These are phyloP conservation scores for Monilinia fructigena DNA, from an alignment of 2,329 filamentous ascomycete genomes.

Conservation along the genomic window DNA sequence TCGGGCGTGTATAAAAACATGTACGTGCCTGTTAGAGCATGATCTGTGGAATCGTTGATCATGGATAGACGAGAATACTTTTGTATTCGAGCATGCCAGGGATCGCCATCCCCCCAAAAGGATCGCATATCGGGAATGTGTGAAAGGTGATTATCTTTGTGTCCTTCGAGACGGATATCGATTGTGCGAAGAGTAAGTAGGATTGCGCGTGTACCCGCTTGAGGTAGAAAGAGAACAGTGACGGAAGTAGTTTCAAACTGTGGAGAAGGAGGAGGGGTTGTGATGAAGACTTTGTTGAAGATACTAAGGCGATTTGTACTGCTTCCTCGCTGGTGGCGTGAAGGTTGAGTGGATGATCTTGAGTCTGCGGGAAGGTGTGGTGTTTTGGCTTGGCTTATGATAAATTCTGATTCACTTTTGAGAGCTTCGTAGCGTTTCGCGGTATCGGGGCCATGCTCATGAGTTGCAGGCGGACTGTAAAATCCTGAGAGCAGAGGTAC, in stretches of 20 bases:
- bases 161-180: constrained; percentile 18
- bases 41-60: constrained; percentile 1
- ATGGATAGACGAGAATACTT: constrained; percentile 18
- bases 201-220: constrained; percentile 12
- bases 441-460: constrained; percentile 12
- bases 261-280: constrained; percentile 12
- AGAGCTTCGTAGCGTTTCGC: constrained; percentile 11
- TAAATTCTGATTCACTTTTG: constrained; percentile 8
- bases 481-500: constrained; percentile 12
- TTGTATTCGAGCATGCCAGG: constrained; percentile 17
- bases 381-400: constrained; percentile 11
- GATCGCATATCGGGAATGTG: constrained; percentile 24
- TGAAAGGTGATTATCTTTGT: constrained; percentile 20
- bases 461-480: constrained; percentile 9
- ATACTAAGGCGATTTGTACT: constrained; percentile 3
- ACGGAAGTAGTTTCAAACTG: constrained; percentile 16
- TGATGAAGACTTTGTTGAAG: constrained; percentile 19
- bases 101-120: constrained; percentile 22
- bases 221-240: constrained; percentile 16
- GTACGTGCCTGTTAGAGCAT: constrained; percentile 20
- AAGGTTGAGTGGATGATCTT: not conserved
- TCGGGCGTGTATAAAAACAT: constrained; percentile 20
- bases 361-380: constrained; percentile 2
- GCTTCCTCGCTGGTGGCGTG: constrained; percentile 5
- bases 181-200: constrained; percentile 21